A percentile compares a stretch with the other conserved stretches of the same genome.
phyloP scores from a whole-genome alignment of 1,284 basidiomycete species.

The Cutaneotrichosporon cavernicola region DNA sequence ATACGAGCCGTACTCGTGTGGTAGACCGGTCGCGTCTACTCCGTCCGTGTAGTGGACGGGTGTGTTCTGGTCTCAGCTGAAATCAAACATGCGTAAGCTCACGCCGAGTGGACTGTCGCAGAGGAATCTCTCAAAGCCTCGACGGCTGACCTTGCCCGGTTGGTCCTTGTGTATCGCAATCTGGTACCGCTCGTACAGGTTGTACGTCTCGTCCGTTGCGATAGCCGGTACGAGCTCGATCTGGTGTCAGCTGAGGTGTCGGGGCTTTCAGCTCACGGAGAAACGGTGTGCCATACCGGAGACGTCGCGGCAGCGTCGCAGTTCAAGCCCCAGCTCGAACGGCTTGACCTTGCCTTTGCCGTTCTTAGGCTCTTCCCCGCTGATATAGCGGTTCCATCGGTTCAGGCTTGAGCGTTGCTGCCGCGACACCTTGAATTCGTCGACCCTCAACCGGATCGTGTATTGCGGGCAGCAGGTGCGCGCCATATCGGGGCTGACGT shows the following conservation, averaged over 20 bases:
- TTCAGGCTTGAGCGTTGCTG: slow-evolving; percentile 70
- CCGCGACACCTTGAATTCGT: slow-evolving; percentile 69
- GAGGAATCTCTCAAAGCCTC: slow-evolving; percentile 70
- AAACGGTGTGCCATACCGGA: slow-evolving; percentile 31
- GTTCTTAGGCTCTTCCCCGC: slow-evolving; percentile 16
- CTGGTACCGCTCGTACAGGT: slow-evolving; percentile 74
- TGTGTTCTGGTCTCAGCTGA: slow-evolving; percentile 7
- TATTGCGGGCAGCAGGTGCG: slow-evolving; percentile 88
- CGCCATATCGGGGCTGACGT: slow-evolving; percentile 69
- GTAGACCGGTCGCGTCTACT: slow-evolving; percentile 58
- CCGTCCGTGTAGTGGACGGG: slow-evolving; percentile 26
- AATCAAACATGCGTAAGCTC: slow-evolving; percentile 31
- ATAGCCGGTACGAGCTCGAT: slow-evolving; percentile 70
- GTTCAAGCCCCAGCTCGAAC: slow-evolving; percentile 36
- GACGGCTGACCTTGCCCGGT: slow-evolving; percentile 55
- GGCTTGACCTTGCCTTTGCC: slow-evolving; percentile 37
- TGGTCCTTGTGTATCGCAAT: slow-evolving; percentile 69
- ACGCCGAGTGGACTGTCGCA: slow-evolving; percentile 75
- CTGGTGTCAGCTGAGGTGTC: slow-evolving; percentile 6
- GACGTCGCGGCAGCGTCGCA: slow-evolving; percentile 35
- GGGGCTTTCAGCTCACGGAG: slow-evolving; percentile 26
- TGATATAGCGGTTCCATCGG: slow-evolving; percentile 67
- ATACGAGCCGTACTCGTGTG: slow-evolving; percentile 74
- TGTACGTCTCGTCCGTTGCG: slow-evolving; percentile 75
- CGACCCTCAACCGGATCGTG: slow-evolving; percentile 80